A percentile compares a stretch with the other conserved stretches of the same genome.
These are phyloP conservation scores for Exutisphaerella laricina DNA, from an alignment of 2,329 filamentous ascomycete species.

Conservation along the genomic window DNA sequence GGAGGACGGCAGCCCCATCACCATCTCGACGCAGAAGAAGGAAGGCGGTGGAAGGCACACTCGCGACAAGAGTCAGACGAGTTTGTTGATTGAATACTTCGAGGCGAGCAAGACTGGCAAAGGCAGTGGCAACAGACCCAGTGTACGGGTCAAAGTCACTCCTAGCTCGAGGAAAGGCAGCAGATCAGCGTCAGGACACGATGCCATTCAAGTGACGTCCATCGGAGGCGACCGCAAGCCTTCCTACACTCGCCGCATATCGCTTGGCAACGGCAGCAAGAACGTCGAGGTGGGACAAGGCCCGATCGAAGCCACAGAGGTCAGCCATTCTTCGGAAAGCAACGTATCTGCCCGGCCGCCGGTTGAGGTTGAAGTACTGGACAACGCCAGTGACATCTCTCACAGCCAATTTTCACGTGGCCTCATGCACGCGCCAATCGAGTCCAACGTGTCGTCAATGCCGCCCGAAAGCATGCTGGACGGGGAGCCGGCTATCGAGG, in stretches of 20 bases:
- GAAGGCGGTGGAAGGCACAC: slow-evolving; percentile 50
- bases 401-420: slow-evolving; percentile 49
- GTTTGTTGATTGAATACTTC: slow-evolving; percentile 90
- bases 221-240: slow-evolving; percentile 67
- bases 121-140: slow-evolving; percentile 65
- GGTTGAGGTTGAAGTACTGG: slow-evolving; percentile 82
- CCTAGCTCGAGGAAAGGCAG: slow-evolving; percentile 60
- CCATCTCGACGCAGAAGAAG: slow-evolving; percentile 70
- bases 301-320: slow-evolving; percentile 33
- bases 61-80: slow-evolving; percentile 70
- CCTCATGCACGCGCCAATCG: slow-evolving; percentile 58
- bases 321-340: slow-evolving; percentile 77
- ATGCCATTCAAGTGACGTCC: slow-evolving; percentile 83
- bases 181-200: slow-evolving; percentile 50
- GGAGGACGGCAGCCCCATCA: slow-evolving; percentile 85
- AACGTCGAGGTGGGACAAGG: slow-evolving; percentile 33
- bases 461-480: slow-evolving; percentile 67
- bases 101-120: slow-evolving; percentile 67
- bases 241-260: slow-evolving; percentile 63
- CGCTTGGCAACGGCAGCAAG: slow-evolving; percentile 46
- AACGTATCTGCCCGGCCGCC: slow-evolving; percentile 64
- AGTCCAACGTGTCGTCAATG: slow-evolving; percentile 84
- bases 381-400: slow-evolving; percentile 64
- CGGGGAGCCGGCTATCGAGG: slow-evolving; percentile 44
- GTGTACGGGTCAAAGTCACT: slow-evolving; percentile 73